Evolutionary conservation across 805 yeast species (phyloP).

Genomic region (Jamesozyma piceae): DNA sequence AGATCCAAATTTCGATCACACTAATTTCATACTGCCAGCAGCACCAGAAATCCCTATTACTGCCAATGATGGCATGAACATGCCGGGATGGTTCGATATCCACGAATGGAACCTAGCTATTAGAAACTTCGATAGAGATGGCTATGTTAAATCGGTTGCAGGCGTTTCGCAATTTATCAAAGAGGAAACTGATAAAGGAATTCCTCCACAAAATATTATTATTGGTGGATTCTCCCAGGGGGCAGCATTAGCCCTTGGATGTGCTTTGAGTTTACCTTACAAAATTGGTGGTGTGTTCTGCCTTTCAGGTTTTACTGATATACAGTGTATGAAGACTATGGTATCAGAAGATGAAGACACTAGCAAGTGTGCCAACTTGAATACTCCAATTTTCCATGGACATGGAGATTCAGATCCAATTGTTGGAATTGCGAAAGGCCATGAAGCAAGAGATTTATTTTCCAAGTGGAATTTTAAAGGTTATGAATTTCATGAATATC

Average conservation of each 20-base stretch:
- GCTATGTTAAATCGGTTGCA: constrained; percentile 38
- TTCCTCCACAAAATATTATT: constrained; percentile 59
- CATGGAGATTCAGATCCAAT: constrained; percentile 79
- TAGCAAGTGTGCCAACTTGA: constrained; percentile 36
- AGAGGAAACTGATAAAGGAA: constrained; percentile 45
- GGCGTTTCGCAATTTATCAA: constrained; percentile 37
- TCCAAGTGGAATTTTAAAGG: constrained; percentile 34
- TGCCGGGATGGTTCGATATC: constrained; percentile 89
- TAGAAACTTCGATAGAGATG: constrained; percentile 40
- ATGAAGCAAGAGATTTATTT: constrained; percentile 39
- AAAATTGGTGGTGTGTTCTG: constrained; percentile 73
- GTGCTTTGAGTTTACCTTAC: constrained; percentile 42
- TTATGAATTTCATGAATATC: constrained; percentile 45
- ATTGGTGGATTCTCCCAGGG: constrained; percentile 97
- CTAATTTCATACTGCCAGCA: constrained; percentile 75
- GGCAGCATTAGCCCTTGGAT: constrained; percentile 65
- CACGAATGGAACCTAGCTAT: constrained; percentile 40
- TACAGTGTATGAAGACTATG: constrained; percentile 10
- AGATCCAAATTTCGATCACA: constrained; percentile 39
- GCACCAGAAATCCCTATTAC: constrained; percentile 73
- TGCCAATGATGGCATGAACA: constrained; percentile 50
- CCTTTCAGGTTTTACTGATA: constrained; percentile 57
- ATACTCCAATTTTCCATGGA: constrained; percentile 77
- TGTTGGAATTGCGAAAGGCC: constrained; percentile 31
- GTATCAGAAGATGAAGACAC: neutral